Percentiles rank a stretch among this genome's conserved stretches.
Conservation (phyloP, 768 basidiomycete genomes). For the Lepiota venenata region DNA sequence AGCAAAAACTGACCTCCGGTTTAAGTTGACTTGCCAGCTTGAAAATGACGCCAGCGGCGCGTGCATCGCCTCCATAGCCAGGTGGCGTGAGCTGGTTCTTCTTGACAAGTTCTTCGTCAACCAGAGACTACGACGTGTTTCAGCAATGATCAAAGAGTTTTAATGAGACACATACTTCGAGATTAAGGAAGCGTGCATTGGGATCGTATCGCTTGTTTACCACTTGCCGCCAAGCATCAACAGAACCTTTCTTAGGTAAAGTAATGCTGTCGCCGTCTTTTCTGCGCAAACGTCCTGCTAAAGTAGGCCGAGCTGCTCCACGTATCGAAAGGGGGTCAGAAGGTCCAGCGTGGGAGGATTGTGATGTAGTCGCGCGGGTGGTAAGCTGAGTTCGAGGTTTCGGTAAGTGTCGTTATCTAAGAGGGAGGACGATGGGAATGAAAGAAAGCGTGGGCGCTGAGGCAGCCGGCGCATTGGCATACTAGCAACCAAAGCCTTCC, state of each 20-base stretch:
- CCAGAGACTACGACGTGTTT: slow-evolving; percentile 55
- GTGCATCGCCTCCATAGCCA: slow-evolving; percentile 58
- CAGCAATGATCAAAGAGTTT: slow-evolving; percentile 16
- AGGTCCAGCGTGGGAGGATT: slow-evolving; percentile 31
- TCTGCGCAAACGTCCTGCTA: slow-evolving; percentile 55
- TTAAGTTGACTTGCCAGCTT: slow-evolving; percentile 79
- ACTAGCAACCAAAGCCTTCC: slow-evolving; percentile 20
- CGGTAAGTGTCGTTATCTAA: slow-evolving; percentile 35
- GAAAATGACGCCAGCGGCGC: slow-evolving; percentile 82
- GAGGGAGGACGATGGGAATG: slow-evolving; percentile 34
- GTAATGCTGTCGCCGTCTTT: slow-evolving; percentile 28
- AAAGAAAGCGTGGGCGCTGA: slow-evolving; percentile 20
- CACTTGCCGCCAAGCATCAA: slow-evolving; percentile 76
- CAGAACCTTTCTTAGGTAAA: slow-evolving; percentile 28
- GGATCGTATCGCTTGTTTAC: slow-evolving; percentile 72
- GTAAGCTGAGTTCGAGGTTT: slow-evolving; percentile 32
- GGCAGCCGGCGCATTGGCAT: background rate
- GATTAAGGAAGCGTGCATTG: slow-evolving; percentile 68
- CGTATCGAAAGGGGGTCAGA: slow-evolving; percentile 61
- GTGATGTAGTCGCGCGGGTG: slow-evolving; percentile 22
- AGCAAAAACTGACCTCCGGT: slow-evolving; percentile 50
- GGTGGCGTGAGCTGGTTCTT: slow-evolving; percentile 70
- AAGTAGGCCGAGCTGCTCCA: slow-evolving; percentile 53
- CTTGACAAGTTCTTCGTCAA: slow-evolving; percentile 72
- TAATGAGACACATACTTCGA: slow-evolving; percentile 60